Conservation (phyloP, 345 rosid genomes). For the Rhodamnia rubescens region DNA sequence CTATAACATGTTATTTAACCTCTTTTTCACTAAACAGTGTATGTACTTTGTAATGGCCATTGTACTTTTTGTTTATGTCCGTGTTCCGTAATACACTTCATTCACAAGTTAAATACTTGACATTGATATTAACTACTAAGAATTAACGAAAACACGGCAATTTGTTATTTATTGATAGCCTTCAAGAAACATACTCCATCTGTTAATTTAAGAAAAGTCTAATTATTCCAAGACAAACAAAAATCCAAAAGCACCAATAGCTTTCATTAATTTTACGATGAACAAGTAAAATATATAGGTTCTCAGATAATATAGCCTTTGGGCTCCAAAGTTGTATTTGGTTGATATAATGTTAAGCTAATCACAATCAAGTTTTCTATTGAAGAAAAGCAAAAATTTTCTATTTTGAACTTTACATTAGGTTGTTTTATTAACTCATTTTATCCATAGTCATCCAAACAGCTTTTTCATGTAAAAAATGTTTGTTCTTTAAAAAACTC, state of each 20-base stretch:
- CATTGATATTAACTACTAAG: not conserved
- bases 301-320: not conserved
- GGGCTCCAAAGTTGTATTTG: not conserved
- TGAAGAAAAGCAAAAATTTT: not conserved
- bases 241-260: not conserved
- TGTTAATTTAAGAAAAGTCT: not conserved
- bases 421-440: too few relatives aligned
- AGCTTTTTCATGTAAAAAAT: too few relatives aligned
- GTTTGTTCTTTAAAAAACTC: too few relatives aligned
- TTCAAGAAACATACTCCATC: too few relatives aligned
- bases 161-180: not conserved
- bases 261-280: not conserved
- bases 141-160: not conserved
- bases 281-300: not conserved
- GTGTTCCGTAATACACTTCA: not conserved
- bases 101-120: not conserved
- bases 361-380: not conserved
- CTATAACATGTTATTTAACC: not conserved
- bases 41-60: not conserved
- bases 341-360: not conserved
- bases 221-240: not conserved
- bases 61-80: not conserved
- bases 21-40: too few relatives aligned
- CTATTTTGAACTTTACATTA: too few relatives aligned
- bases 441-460: too few relatives aligned